A percentile compares a stretch with the other conserved stretches of the same genome.
phyloP scores from a whole-genome alignment of 2,329 filamentous ascomycete genomes.

The Shiraia sp. region DNA sequence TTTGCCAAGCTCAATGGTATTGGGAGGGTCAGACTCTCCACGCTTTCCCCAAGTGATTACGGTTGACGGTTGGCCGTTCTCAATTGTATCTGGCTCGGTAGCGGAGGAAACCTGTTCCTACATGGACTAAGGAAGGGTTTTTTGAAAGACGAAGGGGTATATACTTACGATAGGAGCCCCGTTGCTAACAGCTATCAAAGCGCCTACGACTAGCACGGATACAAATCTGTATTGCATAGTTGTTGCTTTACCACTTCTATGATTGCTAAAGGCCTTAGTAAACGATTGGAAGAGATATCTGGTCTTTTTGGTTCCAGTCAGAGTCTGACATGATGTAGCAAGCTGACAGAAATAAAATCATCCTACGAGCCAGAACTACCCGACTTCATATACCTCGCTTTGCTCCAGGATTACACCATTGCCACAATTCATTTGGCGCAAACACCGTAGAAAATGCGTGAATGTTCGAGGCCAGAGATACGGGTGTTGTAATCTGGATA shows the following conservation, averaged over 20 bases:
- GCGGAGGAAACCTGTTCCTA: slow-evolving; percentile 7
- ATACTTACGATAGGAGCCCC: slow-evolving; percentile 29
- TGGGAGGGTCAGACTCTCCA: too few relatives aligned
- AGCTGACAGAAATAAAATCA: slow-evolving; percentile 1
- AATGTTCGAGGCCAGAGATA: slow-evolving; percentile 18
- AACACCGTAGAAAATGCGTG: slow-evolving; percentile 1
- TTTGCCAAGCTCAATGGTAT: too few relatives aligned
- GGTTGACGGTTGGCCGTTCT: too few relatives aligned
- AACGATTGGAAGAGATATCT: too few relatives aligned
- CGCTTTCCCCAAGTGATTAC: too few relatives aligned
- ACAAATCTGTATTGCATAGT: slow-evolving; percentile 35
- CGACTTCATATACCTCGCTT: slow-evolving; percentile 14
- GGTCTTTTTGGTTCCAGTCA: too few relatives aligned
- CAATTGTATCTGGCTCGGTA: slow-evolving; percentile 8
- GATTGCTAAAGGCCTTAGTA: too few relatives aligned
- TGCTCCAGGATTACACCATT: slow-evolving; percentile 7
- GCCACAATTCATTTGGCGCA: slow-evolving; percentile 7
- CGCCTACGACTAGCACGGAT: slow-evolving; percentile 28
- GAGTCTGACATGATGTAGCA: slow-evolving; percentile 6
- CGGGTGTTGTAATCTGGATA: slow-evolving; percentile 20
- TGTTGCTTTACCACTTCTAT: too few relatives aligned
- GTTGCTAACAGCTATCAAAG: slow-evolving; percentile 23
- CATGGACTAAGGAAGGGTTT: slow-evolving; percentile 1
- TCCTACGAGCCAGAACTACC: slow-evolving; percentile 5
- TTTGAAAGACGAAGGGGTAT: not conserved